Evolutionary conservation across 1,284 basidiomycete genomes (phyloP), one percentile per base, ranked within the genome.

Genomic region (Ustilago hordei): DNA sequence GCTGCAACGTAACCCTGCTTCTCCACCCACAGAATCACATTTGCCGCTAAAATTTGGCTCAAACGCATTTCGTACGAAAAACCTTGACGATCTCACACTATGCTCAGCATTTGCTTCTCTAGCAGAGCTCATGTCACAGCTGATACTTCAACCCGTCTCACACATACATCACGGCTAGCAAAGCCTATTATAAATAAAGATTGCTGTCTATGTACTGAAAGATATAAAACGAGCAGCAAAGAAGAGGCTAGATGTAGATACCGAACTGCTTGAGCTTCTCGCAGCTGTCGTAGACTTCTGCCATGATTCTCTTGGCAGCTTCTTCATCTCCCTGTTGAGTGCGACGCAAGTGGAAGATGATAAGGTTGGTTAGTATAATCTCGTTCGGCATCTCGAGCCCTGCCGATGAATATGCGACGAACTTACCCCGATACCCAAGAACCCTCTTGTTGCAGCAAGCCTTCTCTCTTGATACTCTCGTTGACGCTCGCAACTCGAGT

Each of bases 251-350:
- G 55, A 81, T 69, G 60, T 76, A 38, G 48, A 82, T 75, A 38
- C 80, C 80, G 48, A 82, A 81, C n/a, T 68, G 67, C 28, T 77
- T 68, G 52, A 85, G 74, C 59, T 81, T 79, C 58, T 85, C 83
- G 59, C 84, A 85, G 36, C 80, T 79, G 36, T 81, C 80, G 67
- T 82, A 82, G 12, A 75, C 75, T 56, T 85, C 84, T 2, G 53
- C 48, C 58, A 53, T 55, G 53, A 85, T 85, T 69, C 67, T 80
- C n/a, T 60, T 57, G 3, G 81, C 79, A 4, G 75, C 73, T 23
- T 78, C 77, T 28, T 68, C 69, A 31, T 85, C 76, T n/a, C 48
- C 48, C 48, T 50, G 48, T 50, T 28, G 9, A 28, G 23, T 48
- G 23, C 23, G 23, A 28, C 12, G 13, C n/a, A 13, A 48, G 15